Base-by-base conservation (phyloP, 1,284 basidiomycete species). In the Tilletia walkeri region DNA sequence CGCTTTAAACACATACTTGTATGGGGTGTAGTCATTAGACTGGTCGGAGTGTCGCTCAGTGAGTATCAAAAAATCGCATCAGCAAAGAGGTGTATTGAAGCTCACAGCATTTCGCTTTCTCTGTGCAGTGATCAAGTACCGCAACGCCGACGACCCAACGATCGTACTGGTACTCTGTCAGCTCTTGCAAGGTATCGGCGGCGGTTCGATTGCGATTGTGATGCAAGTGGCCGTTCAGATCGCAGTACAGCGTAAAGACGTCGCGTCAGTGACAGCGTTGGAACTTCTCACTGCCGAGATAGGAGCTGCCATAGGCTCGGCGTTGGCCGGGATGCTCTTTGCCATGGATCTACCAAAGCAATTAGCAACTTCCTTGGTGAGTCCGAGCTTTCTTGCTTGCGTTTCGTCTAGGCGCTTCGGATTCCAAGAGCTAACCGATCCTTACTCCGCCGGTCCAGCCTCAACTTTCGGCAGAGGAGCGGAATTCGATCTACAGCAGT, bases 231-330 rank as follows among this genome's bases (percentile, higher is more conserved):
- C 88, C 49, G 89, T 91, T 0, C 93, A 94, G 83, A 91, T 91
- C 2, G 86, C 89, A 10, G 92, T 93, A 1, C 86, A 89, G 0
- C 92, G 92, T 80, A 75, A 80, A 36, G 91, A 94, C 76, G 89
- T 94, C 24, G 92, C 91, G 0, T 89, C 90, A 75, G 90, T 90
- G 68, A 94, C 91, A 4, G 92, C 93, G 0, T 86, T 93, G 73
- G 89, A 93, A 16, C 86, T 94, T 45, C 87, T 94, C 49, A 87
- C 91, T 77, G 90, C 90, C 10, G 91, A 93, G 82, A 89, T 92
- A 72, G 92, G 91, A 61, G 89, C 89, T 20, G 88, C 88, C 0
- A 86, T 91, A 20, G 91, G 91, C n/a, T 87, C 86, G 36, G 90
- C 90, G 6, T 86, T 90, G 41, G 86, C 83, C 6, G 77, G 80